Base-by-base conservation (phyloP, 306 rosid species). In the Luffa acutangula region DNA sequence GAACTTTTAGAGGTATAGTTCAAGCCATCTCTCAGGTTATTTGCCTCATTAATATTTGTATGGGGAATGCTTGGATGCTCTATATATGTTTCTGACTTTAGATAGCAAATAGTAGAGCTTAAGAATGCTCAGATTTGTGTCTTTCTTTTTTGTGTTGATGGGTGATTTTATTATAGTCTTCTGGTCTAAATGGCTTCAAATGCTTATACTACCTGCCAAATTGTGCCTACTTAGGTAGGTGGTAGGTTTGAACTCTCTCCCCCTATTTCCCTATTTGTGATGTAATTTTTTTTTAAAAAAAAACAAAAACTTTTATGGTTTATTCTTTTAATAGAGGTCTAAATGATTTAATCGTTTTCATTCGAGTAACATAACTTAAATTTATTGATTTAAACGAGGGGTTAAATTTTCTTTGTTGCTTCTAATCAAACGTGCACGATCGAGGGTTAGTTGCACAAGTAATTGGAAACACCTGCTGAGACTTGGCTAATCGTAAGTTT, bases 101-200 rank as follows among this genome's bases (percentile, higher is more conserved):
- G 8, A 69, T 9, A 20, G 75, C 51, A 10, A 67, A 69, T 67
- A 41, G 52, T 5, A 41, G 31, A 67, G 52, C 75, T 42, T 41
- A 41, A 67, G 14, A 43, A 70, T 70, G 76, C 76, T 71, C 76
- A 25, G 33, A 11, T 69, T 9, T 42, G 75, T 69, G 75, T 69
- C 9, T 25, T 56, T 69, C 36, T 18, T 42, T 69, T 69, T 42
- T 41, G 75, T 69, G 25, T 20, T 21, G 34, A 69, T n/a, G 36
- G 52, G 34, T 69, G 8, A 9, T 69, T 69, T 42, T 69, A 1
- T 42, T 69, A 1, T 69, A 69, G 14, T 33, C 5, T 58, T 58
- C 17, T 62, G 2, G 13, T 10, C 41, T 2, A 46, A 64, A 64
- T 64, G 25, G 48, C 65, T 10, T 59, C 15, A 2, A 21, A 59